These are phyloP conservation scores for Candida frijolesensis DNA, from an alignment of 1,139 yeast genomes.

Conservation along the genomic window DNA sequence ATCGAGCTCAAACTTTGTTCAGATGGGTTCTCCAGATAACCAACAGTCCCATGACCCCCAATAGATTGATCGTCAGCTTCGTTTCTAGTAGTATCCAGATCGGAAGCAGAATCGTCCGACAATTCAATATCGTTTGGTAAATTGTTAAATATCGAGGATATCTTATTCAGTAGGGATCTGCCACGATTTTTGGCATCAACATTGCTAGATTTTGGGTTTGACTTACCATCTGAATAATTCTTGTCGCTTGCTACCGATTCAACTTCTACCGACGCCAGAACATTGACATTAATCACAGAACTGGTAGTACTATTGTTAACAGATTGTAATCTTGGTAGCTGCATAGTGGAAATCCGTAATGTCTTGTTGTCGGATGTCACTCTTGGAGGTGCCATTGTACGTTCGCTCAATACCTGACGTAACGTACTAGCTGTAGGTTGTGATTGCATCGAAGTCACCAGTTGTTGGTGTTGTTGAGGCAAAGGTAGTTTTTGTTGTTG, in stretches of 20 bases:
- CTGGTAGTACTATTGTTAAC: constrained; percentile 29
- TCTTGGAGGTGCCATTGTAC: constrained; percentile 19
- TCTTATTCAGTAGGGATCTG: constrained; percentile 18
- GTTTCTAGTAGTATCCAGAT: constrained; percentile 34
- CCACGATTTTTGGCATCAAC: neutral
- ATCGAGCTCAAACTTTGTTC: constrained; percentile 4
- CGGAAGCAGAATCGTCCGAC: constrained; percentile 52
- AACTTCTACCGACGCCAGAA: constrained; percentile 26
- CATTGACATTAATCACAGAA: constrained; percentile 37
- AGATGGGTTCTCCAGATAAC: constrained; percentile 6
- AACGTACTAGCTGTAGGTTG: neutral
- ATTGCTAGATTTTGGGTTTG: constrained; percentile 9
- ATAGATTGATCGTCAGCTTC: constrained; percentile 9
- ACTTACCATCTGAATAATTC: neutral
- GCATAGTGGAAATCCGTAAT: constrained; percentile 30
- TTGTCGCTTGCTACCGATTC: constrained; percentile 4
- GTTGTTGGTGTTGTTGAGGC: neutral
- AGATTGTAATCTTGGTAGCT: constrained; percentile 20
- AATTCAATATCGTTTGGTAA: constrained; percentile 52
- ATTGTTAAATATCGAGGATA: constrained; percentile 46
- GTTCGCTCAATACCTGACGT: constrained; percentile 7
- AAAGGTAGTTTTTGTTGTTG: neutral
- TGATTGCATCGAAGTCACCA: neutral
- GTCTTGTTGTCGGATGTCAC: constrained; percentile 38
- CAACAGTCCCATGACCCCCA: neutral